phyloP scores from a whole-genome alignment of 306 rosid species.

The Dryas octopetala region DNA sequence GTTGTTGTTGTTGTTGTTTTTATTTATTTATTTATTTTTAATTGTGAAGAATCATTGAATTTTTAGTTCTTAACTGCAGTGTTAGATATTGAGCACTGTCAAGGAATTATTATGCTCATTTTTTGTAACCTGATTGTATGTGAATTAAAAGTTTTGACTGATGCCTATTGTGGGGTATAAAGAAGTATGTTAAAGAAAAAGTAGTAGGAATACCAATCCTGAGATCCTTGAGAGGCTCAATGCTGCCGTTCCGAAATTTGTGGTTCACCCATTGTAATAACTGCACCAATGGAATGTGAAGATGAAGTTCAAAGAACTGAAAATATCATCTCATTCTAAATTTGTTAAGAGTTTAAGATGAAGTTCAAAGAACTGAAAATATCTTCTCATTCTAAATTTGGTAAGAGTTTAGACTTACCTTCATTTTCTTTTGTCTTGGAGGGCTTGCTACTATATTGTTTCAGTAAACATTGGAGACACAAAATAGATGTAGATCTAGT shows the following conservation, averaged over 20 bases:
- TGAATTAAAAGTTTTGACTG: background rate
- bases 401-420: slow-evolving; percentile 54
- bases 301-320: slow-evolving; percentile 31
- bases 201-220: slow-evolving; percentile 56
- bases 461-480: slow-evolving; percentile 33
- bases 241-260: slow-evolving; percentile 62
- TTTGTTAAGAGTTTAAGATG: background rate
- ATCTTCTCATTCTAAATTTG: slow-evolving; percentile 19
- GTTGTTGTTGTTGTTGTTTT: background rate
- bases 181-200: slow-evolving; percentile 14
- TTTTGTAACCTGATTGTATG: slow-evolving; percentile 1
- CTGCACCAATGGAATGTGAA: slow-evolving; percentile 58
- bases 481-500: slow-evolving; percentile 38
- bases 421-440: slow-evolving; percentile 60
- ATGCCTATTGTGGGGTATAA: slow-evolving; percentile 7
- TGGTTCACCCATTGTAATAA: slow-evolving; percentile 81
- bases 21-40: background rate
- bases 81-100: background rate
- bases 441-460: slow-evolving; percentile 35
- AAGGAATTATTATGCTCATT: background rate
- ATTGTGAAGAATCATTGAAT: background rate
- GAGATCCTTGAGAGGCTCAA: slow-evolving; percentile 63
- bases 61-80: background rate
- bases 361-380: slow-evolving; percentile 33
- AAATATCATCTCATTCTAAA: slow-evolving; percentile 8